Evolutionary conservation across 2,329 filamentous ascomycete species (phyloP).

Genomic region (Aplosporella prunicola): DNA sequence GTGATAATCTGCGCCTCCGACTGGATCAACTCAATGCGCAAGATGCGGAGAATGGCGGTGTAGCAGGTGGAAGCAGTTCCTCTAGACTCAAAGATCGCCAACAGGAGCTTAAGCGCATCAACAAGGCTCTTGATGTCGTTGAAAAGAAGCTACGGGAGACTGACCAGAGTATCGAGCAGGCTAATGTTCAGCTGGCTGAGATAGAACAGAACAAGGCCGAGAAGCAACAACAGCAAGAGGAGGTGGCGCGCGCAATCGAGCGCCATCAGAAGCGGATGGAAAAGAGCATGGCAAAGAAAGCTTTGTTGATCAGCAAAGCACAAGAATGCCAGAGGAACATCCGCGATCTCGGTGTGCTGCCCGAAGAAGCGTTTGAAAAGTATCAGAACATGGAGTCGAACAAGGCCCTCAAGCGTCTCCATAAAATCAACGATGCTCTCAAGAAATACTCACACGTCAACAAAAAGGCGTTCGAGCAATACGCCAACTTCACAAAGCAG

Average conservation of each 20-base stretch:
- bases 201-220: slow-evolving; percentile 51
- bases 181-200: slow-evolving; percentile 45
- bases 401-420: slow-evolving; percentile 56
- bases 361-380: slow-evolving; percentile 86
- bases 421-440: slow-evolving; percentile 82
- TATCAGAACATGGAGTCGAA: slow-evolving; percentile 78
- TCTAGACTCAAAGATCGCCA: slow-evolving; percentile 66
- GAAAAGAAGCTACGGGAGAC: slow-evolving; percentile 62
- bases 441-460: slow-evolving; percentile 98
- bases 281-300: slow-evolving; percentile 83
- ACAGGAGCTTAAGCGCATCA: slow-evolving; percentile 69
- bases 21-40: slow-evolving; percentile 76
- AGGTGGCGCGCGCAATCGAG: slow-evolving; percentile 68
- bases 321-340: slow-evolving; percentile 81
- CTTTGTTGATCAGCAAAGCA: slow-evolving; percentile 65
- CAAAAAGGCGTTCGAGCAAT: slow-evolving; percentile 99
- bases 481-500: slow-evolving; percentile 91
- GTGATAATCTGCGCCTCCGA: slow-evolving; percentile 79
- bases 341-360: slow-evolving; percentile 82
- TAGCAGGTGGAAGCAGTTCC: slow-evolving; percentile 46
- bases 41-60: slow-evolving; percentile 55
- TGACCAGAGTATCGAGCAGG: slow-evolving; percentile 61
- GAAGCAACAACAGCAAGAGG: slow-evolving; percentile 63
- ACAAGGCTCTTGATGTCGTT: slow-evolving; percentile 57
- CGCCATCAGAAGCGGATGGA: slow-evolving; percentile 84